Evolutionary conservation across 2,329 filamentous ascomycete species (phyloP).

Genomic region (Alternaria arborescens): DNA sequence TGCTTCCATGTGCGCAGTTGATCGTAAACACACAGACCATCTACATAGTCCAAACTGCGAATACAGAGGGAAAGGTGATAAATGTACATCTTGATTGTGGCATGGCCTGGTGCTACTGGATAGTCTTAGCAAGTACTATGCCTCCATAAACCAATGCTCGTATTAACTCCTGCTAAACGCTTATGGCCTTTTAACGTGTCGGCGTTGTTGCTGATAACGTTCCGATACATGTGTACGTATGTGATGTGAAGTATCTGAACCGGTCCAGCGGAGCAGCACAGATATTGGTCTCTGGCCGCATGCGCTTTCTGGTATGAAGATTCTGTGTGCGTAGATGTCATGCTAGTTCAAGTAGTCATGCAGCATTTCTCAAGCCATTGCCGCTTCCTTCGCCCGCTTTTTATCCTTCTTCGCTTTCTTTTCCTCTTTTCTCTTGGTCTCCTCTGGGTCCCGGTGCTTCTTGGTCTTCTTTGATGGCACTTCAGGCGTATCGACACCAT

Average conservation of each 20-base stretch:
- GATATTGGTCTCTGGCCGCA: background rate
- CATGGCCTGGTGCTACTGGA: background rate
- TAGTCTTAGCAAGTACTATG: background rate
- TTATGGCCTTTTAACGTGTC: background rate
- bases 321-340: background rate
- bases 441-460: slow-evolving; percentile 47
- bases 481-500: slow-evolving; percentile 36
- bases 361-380: slow-evolving; percentile 22
- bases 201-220: background rate
- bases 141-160: background rate
- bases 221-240: background rate
- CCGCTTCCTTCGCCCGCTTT: slow-evolving; percentile 43
- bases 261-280: background rate
- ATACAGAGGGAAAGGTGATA: background rate
- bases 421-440: slow-evolving; percentile 49
- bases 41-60: background rate
- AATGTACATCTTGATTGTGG: background rate
- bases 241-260: background rate
- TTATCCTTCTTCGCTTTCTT: slow-evolving; percentile 51
- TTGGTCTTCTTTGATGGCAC: slow-evolving; percentile 52
- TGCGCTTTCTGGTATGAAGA: background rate
- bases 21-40: background rate
- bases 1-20: background rate
- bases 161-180: background rate
- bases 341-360: background rate